Evolutionary conservation across 257 asterid species (phyloP), one percentile per base, ranked within the genome.

Genomic region (Eustoma russellianum): DNA sequence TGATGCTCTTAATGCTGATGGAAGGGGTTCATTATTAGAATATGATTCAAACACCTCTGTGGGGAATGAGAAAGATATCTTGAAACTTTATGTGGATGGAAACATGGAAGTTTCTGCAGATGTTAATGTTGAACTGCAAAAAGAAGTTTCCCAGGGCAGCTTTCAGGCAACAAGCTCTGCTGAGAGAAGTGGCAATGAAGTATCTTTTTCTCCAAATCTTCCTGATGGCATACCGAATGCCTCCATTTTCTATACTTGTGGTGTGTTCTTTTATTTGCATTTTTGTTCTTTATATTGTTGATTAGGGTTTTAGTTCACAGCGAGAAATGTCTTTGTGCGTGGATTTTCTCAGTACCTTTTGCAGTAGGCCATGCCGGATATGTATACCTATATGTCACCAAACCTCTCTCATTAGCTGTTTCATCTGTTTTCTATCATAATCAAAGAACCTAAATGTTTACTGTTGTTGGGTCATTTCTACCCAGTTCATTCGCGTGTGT

Each of bases 201-300:
- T 56, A 47, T 43, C 62, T 56, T 67, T 73, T 35, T 41, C 51
- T 53, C 55, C 73, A 41, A 51, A 41, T 66, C 44, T 57, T 55
- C 61, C 67, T 51, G 79, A 64, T 46, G 79, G 63, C 59, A 66
- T 58, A 60, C 85, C 86, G 16, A 68, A 63, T 35, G 72, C 45
- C 64, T 91, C 97, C 61, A 84, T 85, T 59, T 87, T 77, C 67
- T 73, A 65, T 70, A 54, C 76, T 56, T 80, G 35, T 63, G 94
- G 98, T 84, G 56, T 52, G 81, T 70, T 24, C 33, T 62, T 65
- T 34, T 17, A 24, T 35, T 53, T 9, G 17, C 17, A 5, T 48
- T 8, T 10, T 38, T 38, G 43, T 38, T 38, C 43, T 38, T 38
- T 38, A 4, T 24, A 24, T 24, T 24, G 30, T 24, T 2, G 30